Conservation (phyloP, 73 alveolate species). For the Stentor roeselii region DNA sequence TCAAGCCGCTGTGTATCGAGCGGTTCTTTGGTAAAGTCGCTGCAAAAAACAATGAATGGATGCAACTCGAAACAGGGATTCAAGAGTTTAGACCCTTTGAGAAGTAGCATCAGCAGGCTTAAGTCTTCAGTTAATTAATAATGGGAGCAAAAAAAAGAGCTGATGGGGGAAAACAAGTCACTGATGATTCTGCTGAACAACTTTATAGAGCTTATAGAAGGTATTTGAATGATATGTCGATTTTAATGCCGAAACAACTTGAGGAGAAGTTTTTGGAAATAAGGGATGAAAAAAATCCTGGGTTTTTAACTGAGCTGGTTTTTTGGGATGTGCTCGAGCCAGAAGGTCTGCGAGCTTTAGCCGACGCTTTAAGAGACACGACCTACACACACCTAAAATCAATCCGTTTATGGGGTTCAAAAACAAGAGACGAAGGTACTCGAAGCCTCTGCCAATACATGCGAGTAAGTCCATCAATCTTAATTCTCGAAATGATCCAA, state of each 20-base stretch:
- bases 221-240: neutral
- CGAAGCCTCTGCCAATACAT: neutral
- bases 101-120: too few species aligned
- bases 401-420: neutral
- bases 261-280: neutral
- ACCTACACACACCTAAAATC: neutral
- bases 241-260: neutral
- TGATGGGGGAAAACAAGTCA: neutral
- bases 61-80: too few species aligned
- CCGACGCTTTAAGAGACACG: constrained; percentile 22
- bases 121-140: too few species aligned
- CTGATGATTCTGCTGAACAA: constrained; percentile 15
- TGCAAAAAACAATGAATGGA: too few species aligned
- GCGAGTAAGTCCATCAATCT: neutral
- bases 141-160: constrained; percentile 2
- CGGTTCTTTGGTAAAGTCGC: too few species aligned
- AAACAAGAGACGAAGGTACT: constrained; percentile 1
- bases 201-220: neutral
- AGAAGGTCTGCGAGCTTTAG: constrained; percentile 9
- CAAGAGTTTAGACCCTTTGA: too few species aligned
- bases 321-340: neutral
- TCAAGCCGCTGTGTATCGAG: too few species aligned
- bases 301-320: neutral
- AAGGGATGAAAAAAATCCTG: constrained; percentile 4
- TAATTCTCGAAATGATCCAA: neutral